phyloP scores from a whole-genome alignment of 192 early-diverging fungal species.

The Umbelopsis sp. region DNA sequence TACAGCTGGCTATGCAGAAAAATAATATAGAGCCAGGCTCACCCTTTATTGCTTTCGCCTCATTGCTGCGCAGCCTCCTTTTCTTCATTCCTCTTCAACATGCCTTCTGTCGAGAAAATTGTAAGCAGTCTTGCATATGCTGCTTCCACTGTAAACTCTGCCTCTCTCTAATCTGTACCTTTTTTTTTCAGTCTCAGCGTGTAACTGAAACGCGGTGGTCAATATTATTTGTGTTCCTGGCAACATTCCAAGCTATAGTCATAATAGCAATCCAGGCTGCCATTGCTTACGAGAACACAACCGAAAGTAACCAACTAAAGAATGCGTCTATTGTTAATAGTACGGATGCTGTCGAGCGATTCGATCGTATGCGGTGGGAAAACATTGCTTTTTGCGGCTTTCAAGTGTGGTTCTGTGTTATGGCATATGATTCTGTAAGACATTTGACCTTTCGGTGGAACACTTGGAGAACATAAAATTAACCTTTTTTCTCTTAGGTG shows the following conservation, averaged over 20 bases:
- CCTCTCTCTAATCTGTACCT: neutral
- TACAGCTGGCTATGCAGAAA: neutral
- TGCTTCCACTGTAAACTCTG: neutral
- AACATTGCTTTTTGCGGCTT: slow-evolving; percentile 45
- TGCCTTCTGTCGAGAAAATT: slow-evolving; percentile 32
- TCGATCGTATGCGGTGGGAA: slow-evolving; percentile 45
- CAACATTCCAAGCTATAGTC: slow-evolving; percentile 34
- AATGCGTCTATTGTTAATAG: neutral
- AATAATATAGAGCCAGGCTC: neutral
- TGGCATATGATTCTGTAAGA: slow-evolving; percentile 45
- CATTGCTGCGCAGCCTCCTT: neutral
- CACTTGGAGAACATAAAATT: neutral
- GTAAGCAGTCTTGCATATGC: slow-evolving; percentile 16
- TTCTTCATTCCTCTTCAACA: neutral
- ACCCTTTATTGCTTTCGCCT: neutral
- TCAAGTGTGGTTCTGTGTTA: slow-evolving; percentile 39
- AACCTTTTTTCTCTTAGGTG: slow-evolving; percentile 27
- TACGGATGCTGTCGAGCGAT: slow-evolving; percentile 26
- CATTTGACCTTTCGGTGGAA: neutral
- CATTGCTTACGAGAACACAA: slow-evolving; percentile 37
- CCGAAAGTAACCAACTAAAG: slow-evolving; percentile 23
- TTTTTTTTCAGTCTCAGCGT: slow-evolving; percentile 25
- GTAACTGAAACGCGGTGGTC: slow-evolving; percentile 44
- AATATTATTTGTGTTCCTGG: slow-evolving; percentile 34
- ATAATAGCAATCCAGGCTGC: slow-evolving; percentile 34